Percentiles rank a stretch among this genome's conserved stretches.
These are phyloP conservation scores for Lumnitzera racemosa DNA, from an alignment of 345 rosid species.

Conservation along the genomic window DNA sequence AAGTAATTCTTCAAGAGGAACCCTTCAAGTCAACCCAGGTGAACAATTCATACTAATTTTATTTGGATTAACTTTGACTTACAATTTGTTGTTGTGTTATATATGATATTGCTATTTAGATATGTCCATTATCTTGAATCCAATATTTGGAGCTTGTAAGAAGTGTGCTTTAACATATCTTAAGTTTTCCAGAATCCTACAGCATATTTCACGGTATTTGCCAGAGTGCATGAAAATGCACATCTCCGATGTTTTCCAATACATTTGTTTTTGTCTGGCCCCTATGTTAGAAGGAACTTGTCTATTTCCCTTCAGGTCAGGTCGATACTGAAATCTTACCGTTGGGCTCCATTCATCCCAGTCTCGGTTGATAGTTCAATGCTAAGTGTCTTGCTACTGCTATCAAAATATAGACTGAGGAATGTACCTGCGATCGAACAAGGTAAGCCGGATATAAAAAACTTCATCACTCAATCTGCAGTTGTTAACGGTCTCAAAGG, in stretches of 20 bases:
- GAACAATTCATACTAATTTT: slow-evolving; percentile 8
- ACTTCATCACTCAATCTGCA: slow-evolving; percentile 85
- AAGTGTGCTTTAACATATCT: too few species aligned
- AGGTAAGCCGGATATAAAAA: slow-evolving; percentile 56
- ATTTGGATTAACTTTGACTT: too few species aligned
- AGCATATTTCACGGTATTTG: too few species aligned
- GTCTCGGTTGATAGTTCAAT: slow-evolving; percentile 68
- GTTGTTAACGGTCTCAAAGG: slow-evolving; percentile 72
- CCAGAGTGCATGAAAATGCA: too few species aligned
- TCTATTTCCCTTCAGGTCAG: slow-evolving; percentile 39
- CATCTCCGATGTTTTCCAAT: too few species aligned
- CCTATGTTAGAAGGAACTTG: neutral
- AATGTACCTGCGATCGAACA: slow-evolving; percentile 72
- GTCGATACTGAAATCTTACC: slow-evolving; percentile 61
- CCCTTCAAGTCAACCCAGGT: slow-evolving; percentile 82
- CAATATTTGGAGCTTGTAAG: too few species aligned
- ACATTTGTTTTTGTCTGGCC: too few species aligned
- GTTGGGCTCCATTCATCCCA: slow-evolving; percentile 79
- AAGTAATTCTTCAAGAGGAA: slow-evolving; percentile 70
- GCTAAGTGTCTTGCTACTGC: slow-evolving; percentile 71
- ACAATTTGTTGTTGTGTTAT: too few species aligned
- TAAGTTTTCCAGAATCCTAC: too few species aligned
- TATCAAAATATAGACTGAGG: slow-evolving; percentile 73
- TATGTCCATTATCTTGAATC: too few species aligned
- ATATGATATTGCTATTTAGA: too few species aligned